Conservation (phyloP, 306 rosid genomes). For the Ziziphus jujuba region DNA sequence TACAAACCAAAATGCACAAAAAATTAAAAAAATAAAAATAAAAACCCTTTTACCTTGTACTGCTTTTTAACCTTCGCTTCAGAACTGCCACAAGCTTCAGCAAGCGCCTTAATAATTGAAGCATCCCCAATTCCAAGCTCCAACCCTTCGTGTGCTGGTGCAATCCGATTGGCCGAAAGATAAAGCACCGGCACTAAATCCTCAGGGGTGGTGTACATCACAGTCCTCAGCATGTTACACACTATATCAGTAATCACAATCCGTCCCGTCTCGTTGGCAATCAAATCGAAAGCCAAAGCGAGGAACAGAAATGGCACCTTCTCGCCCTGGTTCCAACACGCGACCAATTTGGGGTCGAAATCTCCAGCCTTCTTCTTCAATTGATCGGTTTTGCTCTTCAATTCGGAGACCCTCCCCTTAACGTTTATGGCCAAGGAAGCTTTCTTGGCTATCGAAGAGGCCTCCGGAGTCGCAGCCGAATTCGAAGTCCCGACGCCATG, state of each 20-base stretch:
- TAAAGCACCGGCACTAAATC: constrained; percentile 67
- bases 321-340: constrained; percentile 67
- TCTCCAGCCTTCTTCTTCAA: constrained; percentile 64
- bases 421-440: constrained; percentile 15
- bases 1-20: no score
- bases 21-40: no score
- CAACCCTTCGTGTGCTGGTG: constrained; percentile 71
- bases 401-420: constrained; percentile 35
- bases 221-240: constrained; percentile 78
- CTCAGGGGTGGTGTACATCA: constrained; percentile 63
- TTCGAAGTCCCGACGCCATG: neutral
- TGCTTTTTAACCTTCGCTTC: constrained; percentile 62
- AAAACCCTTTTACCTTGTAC: constrained; percentile 56
- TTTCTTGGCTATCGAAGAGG: constrained; percentile 31
- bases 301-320: constrained; percentile 70
- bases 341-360: constrained; percentile 48
- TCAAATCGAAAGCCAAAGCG: constrained; percentile 58
- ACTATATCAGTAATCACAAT: constrained; percentile 77
- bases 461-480: neutral
- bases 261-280: constrained; percentile 50
- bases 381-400: constrained; percentile 44
- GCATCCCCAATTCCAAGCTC: constrained; percentile 93
- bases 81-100: constrained; percentile 75
- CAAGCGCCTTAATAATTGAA: constrained; percentile 79
- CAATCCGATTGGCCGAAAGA: constrained; percentile 63